Evolutionary conservation across 192 early-diverging fungal genomes (phyloP).

Genomic region (Borealophlyctis nickersoniae): DNA sequence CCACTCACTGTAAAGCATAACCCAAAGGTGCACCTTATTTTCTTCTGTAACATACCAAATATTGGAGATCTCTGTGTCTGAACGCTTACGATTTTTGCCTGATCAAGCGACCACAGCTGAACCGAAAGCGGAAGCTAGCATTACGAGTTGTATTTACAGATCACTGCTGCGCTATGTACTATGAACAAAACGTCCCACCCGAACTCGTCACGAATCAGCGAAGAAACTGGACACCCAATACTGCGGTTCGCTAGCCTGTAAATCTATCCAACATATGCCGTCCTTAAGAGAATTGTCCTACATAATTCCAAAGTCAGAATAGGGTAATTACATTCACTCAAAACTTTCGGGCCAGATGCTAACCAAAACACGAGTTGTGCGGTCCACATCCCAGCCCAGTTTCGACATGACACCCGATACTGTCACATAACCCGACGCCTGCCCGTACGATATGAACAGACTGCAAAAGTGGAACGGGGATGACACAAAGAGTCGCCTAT

Average conservation of each 20-base stretch:
- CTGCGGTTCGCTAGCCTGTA: slow-evolving; percentile 44
- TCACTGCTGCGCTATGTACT: too few relatives aligned
- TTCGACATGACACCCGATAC: slow-evolving; percentile 29
- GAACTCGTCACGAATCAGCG: too few relatives aligned
- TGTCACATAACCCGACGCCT: slow-evolving; percentile 38
- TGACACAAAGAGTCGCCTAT: not conserved
- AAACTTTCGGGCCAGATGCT: too few relatives aligned
- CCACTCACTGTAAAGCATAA: too few relatives aligned
- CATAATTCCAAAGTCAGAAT: slow-evolving; percentile 4
- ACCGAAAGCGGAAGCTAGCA: too few relatives aligned
- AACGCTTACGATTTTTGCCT: too few relatives aligned
- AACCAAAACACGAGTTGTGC: slow-evolving; percentile 57
- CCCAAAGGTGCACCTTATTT: too few relatives aligned
- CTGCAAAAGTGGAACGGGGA: not conserved
- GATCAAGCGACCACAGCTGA: too few relatives aligned
- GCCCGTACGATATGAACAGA: not conserved
- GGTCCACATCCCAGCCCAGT: slow-evolving; percentile 58
- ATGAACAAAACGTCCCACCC: too few relatives aligned
- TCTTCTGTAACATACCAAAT: too few relatives aligned
- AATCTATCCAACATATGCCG: slow-evolving; percentile 75
- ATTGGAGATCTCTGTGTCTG: too few relatives aligned
- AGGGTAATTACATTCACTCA: not conserved
- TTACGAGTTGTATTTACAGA: too few relatives aligned
- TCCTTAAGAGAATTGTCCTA: slow-evolving; percentile 69
- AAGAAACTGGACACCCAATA: slow-evolving; percentile 48